phyloP scores from a whole-genome alignment of 1,284 basidiomycete genomes.

The Singerocomus inundabilis region DNA sequence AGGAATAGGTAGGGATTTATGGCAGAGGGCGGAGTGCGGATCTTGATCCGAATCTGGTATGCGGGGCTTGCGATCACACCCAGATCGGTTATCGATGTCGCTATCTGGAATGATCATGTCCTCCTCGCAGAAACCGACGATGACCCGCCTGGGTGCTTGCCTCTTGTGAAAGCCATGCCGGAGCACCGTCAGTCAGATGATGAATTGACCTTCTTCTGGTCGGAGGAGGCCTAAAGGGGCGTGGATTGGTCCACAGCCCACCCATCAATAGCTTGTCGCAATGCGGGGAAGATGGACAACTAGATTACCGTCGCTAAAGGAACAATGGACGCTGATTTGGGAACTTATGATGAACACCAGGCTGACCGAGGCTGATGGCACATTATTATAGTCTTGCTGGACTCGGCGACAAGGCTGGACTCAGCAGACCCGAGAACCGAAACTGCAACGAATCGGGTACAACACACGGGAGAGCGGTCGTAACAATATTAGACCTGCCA shows the following conservation, averaged over 20 bases:
- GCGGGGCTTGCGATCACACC: slow-evolving; percentile 12
- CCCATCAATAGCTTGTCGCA: slow-evolving; percentile 21
- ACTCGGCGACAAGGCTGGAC: slow-evolving; percentile 4
- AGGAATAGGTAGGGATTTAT: slow-evolving; percentile 36
- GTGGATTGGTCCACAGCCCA: slow-evolving; percentile 7
- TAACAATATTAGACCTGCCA: not conserved
- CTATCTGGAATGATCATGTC: slow-evolving; percentile 16
- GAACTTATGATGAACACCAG: slow-evolving; percentile 1
- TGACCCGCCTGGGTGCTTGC: too few relatives aligned
- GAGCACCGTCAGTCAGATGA: not conserved
- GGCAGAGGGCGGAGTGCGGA: slow-evolving; percentile 59
- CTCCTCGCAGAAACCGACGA: too few relatives aligned
- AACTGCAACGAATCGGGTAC: not conserved
- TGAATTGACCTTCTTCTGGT: not conserved
- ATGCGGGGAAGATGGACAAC: slow-evolving; percentile 19
- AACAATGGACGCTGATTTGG: slow-evolving; percentile 8
- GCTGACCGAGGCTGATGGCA: slow-evolving; percentile 1
- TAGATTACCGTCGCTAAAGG: slow-evolving; percentile 7
- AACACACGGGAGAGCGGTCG: not conserved
- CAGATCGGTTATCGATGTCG: slow-evolving; percentile 35
- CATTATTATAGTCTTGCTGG: slow-evolving; percentile 14
- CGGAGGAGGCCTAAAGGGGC: not conserved
- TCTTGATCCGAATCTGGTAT: slow-evolving; percentile 60
- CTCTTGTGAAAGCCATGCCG: not conserved
- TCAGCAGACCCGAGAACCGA: slow-evolving; percentile 12